phyloP scores from a whole-genome alignment of 371 early-diverging fungal genomes.

The Mucor circinelloides region DNA sequence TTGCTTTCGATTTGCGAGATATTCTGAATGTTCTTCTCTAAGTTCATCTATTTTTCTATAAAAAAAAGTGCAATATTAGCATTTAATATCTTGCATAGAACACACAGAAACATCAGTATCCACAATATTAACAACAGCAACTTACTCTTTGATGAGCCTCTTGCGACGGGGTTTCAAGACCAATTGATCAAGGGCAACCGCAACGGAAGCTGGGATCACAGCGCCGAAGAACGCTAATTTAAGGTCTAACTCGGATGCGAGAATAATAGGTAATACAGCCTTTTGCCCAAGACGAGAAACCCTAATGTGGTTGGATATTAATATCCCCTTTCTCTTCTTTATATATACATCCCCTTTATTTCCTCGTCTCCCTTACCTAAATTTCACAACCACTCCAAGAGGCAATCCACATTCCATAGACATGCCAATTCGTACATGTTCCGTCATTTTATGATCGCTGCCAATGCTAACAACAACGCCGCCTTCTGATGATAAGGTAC shows the following conservation, averaged over 20 bases:
- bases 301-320: conserved; percentile 34
- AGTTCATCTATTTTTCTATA: conserved; percentile 71
- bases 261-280: conserved; percentile 77
- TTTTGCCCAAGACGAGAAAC: conserved; percentile 85
- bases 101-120: neutral
- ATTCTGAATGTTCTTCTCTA: conserved; percentile 75
- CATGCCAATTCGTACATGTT: conserved; percentile 73
- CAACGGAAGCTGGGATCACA: conserved; percentile 66
- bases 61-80: neutral
- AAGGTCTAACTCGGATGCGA: conserved; percentile 75
- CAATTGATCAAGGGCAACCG: conserved; percentile 67
- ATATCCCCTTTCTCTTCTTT: neutral
- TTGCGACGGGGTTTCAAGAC: conserved; percentile 74
- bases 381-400: conserved; percentile 72
- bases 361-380: conserved; percentile 52
- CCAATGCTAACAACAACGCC: conserved; percentile 58
- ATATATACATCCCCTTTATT: neutral
- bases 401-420: conserved; percentile 76
- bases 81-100: neutral
- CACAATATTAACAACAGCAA: neutral
- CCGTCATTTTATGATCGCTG: conserved; percentile 65
- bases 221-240: conserved; percentile 68
- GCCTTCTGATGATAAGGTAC: conserved; percentile 54
- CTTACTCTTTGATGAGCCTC: conserved; percentile 61
- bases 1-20: conserved; percentile 68